Conservation (phyloP, 2,329 filamentous ascomycete genomes). For the Phymatotrichopsis omnivora region DNA sequence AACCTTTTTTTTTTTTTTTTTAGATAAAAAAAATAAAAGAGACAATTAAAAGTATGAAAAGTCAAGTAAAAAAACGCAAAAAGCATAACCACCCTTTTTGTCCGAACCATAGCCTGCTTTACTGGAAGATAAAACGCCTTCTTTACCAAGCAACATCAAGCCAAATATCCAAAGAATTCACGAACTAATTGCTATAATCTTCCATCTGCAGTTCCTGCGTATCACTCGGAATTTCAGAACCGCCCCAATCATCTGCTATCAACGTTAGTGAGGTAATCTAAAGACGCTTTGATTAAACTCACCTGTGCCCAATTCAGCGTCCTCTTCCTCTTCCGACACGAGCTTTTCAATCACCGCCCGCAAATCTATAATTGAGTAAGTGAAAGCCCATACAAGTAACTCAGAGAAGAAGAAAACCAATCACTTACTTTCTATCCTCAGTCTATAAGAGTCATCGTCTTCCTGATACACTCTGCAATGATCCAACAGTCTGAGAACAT, state of each 20-base stretch:
- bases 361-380: slow-evolving; percentile 19
- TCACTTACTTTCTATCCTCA: slow-evolving; percentile 19
- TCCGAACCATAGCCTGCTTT: too few relatives aligned
- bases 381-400: background rate
- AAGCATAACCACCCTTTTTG: background rate
- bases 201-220: slow-evolving; percentile 24
- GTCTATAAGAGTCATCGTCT: slow-evolving; percentile 24
- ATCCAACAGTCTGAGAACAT: slow-evolving; percentile 21
- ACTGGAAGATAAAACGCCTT: too few relatives aligned
- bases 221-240: slow-evolving; percentile 27
- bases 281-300: slow-evolving; percentile 4
- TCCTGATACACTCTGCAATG: slow-evolving; percentile 24
- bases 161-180: background rate
- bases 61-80: background rate
- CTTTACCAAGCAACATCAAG: background rate
- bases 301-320: slow-evolving; percentile 27
- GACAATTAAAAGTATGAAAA: background rate
- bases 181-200: slow-evolving; percentile 25
- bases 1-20: too few relatives aligned
- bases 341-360: slow-evolving; percentile 25
- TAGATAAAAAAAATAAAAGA: slow-evolving; percentile 1
- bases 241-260: slow-evolving; percentile 24
- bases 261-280: background rate
- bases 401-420: background rate
- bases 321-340: slow-evolving; percentile 26